Conservation (phyloP, 2,329 filamentous ascomycete species). For the Lachnellula occidentalis region DNA sequence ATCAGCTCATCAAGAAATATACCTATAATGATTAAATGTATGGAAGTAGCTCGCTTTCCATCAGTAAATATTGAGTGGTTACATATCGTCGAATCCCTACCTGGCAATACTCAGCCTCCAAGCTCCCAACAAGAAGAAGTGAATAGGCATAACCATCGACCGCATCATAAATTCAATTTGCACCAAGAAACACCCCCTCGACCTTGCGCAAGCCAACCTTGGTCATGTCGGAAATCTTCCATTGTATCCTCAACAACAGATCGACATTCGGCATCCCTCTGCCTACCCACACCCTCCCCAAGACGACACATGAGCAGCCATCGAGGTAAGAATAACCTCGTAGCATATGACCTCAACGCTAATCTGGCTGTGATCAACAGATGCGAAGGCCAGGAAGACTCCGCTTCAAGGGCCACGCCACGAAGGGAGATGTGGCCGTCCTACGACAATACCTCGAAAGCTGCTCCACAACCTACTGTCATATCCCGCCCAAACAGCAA, state of each 20-base stretch:
- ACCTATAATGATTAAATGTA: too few species aligned
- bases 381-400: neutral
- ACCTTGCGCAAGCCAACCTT: neutral
- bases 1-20: too few species aligned
- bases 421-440: neutral
- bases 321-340: neutral
- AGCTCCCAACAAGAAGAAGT: too few species aligned
- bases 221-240: neutral
- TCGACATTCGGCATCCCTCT: neutral
- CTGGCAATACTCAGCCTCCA: too few species aligned
- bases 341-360: neutral
- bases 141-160: too few species aligned
- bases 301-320: neutral
- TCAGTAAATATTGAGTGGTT: too few species aligned
- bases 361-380: neutral
- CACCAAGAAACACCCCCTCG: neutral
- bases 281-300: neutral
- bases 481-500: neutral
- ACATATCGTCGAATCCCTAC: too few species aligned
- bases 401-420: neutral
- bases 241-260: neutral
- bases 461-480: neutral
- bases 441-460: neutral
- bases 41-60: too few species aligned
- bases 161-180: neutral